Conservation (phyloP, 2,329 filamentous ascomycete species). For the Penicillium sp. region DNA sequence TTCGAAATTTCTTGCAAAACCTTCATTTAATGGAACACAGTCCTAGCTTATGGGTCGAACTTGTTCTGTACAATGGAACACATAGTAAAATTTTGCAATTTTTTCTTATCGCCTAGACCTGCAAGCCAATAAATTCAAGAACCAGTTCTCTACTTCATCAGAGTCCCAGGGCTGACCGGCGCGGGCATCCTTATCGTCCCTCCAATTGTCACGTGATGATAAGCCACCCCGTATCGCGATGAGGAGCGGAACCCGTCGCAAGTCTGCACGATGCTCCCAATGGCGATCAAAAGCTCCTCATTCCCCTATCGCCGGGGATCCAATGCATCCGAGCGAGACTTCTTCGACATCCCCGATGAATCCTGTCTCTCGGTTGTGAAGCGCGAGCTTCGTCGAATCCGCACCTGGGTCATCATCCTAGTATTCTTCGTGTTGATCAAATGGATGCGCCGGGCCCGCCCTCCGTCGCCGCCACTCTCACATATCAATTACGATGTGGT, state of each 20-base stretch:
- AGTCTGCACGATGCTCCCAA: neutral
- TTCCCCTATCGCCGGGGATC: slow-evolving; percentile 35
- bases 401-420: slow-evolving; percentile 33
- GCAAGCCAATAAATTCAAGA: too few relatives aligned
- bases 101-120: too few relatives aligned
- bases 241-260: neutral
- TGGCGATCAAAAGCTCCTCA: slow-evolving; percentile 14
- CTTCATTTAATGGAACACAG: too few relatives aligned
- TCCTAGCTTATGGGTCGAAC: too few relatives aligned
- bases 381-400: slow-evolving; percentile 35
- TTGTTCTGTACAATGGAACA: too few relatives aligned
- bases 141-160: neutral
- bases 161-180: neutral
- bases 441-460: slow-evolving; percentile 26
- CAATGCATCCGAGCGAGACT: slow-evolving; percentile 36
- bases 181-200: neutral
- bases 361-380: slow-evolving; percentile 31
- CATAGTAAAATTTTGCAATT: too few relatives aligned
- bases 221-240: neutral
- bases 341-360: slow-evolving; percentile 42
- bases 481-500: slow-evolving; percentile 38
- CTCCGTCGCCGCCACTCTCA: slow-evolving; percentile 22
- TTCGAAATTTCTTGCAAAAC: too few relatives aligned
- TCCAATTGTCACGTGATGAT: neutral
- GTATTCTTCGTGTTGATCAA: slow-evolving; percentile 30